phyloP scores from a whole-genome alignment of 2,329 filamentous ascomycete species.

The Penicillium sp. region DNA sequence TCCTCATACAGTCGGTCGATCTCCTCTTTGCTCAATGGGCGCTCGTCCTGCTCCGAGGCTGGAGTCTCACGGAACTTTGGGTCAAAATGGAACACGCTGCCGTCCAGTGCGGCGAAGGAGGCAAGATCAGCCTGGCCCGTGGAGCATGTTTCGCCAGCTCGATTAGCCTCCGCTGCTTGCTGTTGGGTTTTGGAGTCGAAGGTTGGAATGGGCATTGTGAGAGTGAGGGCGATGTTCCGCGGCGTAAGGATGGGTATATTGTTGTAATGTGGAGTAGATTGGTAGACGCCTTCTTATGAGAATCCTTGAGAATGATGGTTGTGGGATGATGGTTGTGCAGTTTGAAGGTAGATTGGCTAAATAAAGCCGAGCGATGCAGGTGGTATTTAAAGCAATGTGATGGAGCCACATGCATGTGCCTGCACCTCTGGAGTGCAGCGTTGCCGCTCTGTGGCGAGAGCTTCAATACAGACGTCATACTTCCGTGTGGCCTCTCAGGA shows the following conservation, averaged over 20 bases:
- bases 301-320: background rate
- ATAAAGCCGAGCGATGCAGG: too few relatives aligned
- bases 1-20: constrained; percentile 42
- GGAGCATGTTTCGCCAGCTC: constrained; percentile 9
- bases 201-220: constrained; percentile 19
- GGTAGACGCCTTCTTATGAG: background rate
- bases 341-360: background rate
- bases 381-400: background rate
- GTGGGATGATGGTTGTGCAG: background rate
- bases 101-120: constrained; percentile 7
- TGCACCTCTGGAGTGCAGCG: background rate
- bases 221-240: background rate
- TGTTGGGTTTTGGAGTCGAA: constrained; percentile 13
- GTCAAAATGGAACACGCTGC: constrained; percentile 12
- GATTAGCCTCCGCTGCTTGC: constrained; percentile 14
- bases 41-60: constrained; percentile 13
- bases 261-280: background rate
- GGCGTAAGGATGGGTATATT: background rate
- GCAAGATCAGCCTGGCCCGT: constrained; percentile 15
- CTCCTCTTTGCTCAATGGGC: constrained; percentile 36
- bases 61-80: constrained; percentile 14
- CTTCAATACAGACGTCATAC: constrained; percentile 5
- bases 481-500: background rate
- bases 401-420: background rate
- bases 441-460: constrained; percentile 8